These are phyloP conservation scores for Pythium aphanidermatum DNA, from an alignment of 352 stramenopile genomes.

Conservation along the genomic window DNA sequence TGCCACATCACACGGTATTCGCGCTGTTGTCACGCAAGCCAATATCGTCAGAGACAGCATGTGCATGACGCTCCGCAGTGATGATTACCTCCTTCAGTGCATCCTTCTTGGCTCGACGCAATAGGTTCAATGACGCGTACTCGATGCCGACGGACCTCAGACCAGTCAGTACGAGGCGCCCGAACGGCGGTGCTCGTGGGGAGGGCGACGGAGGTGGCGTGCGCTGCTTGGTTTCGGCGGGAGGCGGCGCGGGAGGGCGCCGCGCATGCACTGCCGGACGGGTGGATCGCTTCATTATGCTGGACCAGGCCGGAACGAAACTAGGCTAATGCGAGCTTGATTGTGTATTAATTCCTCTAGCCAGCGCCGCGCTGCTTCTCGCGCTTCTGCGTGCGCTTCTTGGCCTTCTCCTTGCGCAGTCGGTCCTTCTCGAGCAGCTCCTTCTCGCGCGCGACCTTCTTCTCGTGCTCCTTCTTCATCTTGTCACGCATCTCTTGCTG, in stretches of 20 bases:
- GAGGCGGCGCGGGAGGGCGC: neutral
- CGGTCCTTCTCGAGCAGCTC: constrained; percentile 66
- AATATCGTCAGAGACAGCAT: neutral
- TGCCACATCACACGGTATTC: constrained; percentile 48
- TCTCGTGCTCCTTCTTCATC: constrained; percentile 70
- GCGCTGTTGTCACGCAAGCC: constrained; percentile 14
- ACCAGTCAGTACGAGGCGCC: constrained; percentile 28
- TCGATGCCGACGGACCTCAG: constrained; percentile 40
- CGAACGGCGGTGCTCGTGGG: constrained; percentile 34
- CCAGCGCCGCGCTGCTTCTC: constrained; percentile 67
- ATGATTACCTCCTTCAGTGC: constrained; percentile 20
- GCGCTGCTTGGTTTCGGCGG: neutral
- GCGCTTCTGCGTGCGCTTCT: constrained; percentile 60
- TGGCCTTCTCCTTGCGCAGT: constrained; percentile 65
- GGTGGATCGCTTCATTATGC: too few relatives aligned
- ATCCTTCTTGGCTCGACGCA: constrained; percentile 63
- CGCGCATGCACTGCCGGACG: too few relatives aligned
- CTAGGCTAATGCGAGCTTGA: too few relatives aligned
- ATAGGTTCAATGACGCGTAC: constrained; percentile 44
- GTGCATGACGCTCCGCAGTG: neutral
- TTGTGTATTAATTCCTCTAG: too few relatives aligned
- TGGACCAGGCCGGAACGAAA: too few relatives aligned
- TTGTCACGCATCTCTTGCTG: constrained; percentile 49
- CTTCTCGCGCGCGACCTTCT: constrained; percentile 65
- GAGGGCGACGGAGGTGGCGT: neutral